phyloP scores from a whole-genome alignment of 2,329 filamentous ascomycete species.

The Botrytis elliptica region DNA sequence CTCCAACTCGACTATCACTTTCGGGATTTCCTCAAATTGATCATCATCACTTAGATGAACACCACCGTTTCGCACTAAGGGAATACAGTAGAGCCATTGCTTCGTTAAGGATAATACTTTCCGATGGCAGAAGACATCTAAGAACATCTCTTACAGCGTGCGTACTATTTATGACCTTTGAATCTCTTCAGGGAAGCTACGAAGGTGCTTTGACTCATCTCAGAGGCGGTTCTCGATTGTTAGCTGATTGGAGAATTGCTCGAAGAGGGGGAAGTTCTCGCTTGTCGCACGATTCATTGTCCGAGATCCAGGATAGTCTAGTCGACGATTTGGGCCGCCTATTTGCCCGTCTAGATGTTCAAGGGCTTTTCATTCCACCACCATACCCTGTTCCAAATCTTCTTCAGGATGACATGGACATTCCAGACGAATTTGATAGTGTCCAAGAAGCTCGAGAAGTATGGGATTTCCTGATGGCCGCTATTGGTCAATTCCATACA shows the following conservation, averaged over 20 bases:
- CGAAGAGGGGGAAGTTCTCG: slow-evolving; percentile 34
- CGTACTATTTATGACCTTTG: slow-evolving; percentile 38
- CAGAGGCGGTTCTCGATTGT: slow-evolving; percentile 35
- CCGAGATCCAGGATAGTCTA: slow-evolving; percentile 38
- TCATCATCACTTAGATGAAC: slow-evolving; percentile 37
- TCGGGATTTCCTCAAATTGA: slow-evolving; percentile 39
- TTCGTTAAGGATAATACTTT: slow-evolving; percentile 33
- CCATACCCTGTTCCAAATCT: slow-evolving; percentile 38
- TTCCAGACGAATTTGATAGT: slow-evolving; percentile 34
- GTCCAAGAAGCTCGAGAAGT: slow-evolving; percentile 36
- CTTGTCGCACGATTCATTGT: slow-evolving; percentile 38
- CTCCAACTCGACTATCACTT: slow-evolving; percentile 35
- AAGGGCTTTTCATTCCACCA: slow-evolving; percentile 37
- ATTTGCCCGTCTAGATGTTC: slow-evolving; percentile 38
- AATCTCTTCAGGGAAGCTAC: slow-evolving; percentile 38
- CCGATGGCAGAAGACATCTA: slow-evolving; percentile 37
- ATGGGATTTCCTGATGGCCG: slow-evolving; percentile 38
- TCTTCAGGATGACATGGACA: slow-evolving; percentile 36
- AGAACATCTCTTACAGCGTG: slow-evolving; percentile 38
- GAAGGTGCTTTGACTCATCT: slow-evolving; percentile 38
- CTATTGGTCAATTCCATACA: slow-evolving; percentile 38
- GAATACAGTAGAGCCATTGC: slow-evolving; percentile 38
- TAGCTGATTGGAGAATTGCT: slow-evolving; percentile 38
- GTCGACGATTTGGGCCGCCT: slow-evolving; percentile 38
- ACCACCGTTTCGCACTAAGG: slow-evolving; percentile 36